Conservation (phyloP, 495 filamentous ascomycete genomes). For the Parmelia sp. region DNA sequence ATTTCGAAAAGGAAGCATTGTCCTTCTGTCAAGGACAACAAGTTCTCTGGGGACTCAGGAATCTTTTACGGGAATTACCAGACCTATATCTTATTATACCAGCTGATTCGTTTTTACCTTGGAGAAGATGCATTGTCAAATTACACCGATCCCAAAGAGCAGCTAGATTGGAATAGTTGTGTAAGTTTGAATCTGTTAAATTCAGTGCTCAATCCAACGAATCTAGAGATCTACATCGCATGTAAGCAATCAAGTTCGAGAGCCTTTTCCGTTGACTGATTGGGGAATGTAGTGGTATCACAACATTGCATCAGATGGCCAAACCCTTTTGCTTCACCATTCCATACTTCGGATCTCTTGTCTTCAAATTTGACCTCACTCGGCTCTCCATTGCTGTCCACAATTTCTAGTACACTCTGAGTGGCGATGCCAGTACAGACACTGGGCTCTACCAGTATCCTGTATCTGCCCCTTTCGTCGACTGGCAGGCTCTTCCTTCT, state of each 20-base stretch:
- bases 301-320: neutral
- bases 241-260: neutral
- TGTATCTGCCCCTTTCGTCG: neutral
- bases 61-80: conserved; percentile 6
- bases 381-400: neutral
- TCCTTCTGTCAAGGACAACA: conserved; percentile 1
- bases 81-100: conserved; percentile 4
- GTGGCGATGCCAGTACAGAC: neutral
- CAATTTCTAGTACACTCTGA: neutral
- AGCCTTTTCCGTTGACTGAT: neutral
- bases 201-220: conserved; percentile 8
- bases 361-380: neutral
- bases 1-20: neutral
- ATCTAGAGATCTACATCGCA: conserved; percentile 2
- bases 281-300: neutral
- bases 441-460: neutral
- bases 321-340: neutral
- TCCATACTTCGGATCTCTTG: neutral
- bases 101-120: conserved; percentile 9
- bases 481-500: neutral
- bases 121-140: neutral
- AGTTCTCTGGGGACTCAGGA: neutral
- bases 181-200: neutral
- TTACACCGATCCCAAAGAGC: conserved; percentile 3
- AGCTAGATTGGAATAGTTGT: conserved; percentile 7